These are phyloP conservation scores for Lolium rigidum DNA, from an alignment of 176 grass and related monocot species.

Conservation along the genomic window DNA sequence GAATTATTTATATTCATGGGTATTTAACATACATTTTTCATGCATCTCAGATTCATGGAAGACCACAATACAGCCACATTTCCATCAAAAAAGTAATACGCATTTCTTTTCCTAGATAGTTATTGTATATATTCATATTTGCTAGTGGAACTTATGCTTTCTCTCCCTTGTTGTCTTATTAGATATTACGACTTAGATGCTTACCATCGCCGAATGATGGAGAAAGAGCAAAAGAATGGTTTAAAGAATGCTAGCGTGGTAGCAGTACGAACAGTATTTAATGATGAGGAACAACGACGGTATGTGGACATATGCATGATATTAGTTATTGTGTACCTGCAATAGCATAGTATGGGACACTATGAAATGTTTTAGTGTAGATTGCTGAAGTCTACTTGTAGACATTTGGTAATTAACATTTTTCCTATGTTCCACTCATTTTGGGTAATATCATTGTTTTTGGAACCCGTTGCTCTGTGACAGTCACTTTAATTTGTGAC, in stretches of 20 bases:
- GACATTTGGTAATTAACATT: background rate
- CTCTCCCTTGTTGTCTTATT: slow-evolving; percentile 12
- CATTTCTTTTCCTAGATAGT: background rate
- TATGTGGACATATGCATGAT: slow-evolving; percentile 43
- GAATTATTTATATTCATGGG: background rate
- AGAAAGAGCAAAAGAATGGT: slow-evolving; percentile 87
- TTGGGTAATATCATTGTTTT: background rate
- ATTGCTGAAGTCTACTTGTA: background rate
- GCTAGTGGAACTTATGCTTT: slow-evolving; percentile 29
- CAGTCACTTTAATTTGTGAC: background rate
- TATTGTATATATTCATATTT: background rate
- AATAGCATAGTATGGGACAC: slow-evolving; percentile 13
- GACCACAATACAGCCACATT: slow-evolving; percentile 98
- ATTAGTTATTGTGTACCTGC: background rate
- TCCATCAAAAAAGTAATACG: slow-evolving; percentile 87
- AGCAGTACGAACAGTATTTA: slow-evolving; percentile 78
- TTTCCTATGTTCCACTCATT: slow-evolving; percentile 26
- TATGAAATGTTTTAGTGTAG: background rate
- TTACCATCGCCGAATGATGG: slow-evolving; percentile 72
- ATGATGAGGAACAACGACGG: slow-evolving; percentile 95
- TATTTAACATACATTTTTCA: slow-evolving; percentile 38
- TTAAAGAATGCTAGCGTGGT: slow-evolving; percentile 48
- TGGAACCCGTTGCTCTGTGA: background rate
- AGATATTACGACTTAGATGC: slow-evolving; percentile 97
- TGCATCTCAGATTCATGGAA: slow-evolving; percentile 88